Base-by-base conservation (phyloP, 148 eudicot species). In the Rhododendron vialii region DNA sequence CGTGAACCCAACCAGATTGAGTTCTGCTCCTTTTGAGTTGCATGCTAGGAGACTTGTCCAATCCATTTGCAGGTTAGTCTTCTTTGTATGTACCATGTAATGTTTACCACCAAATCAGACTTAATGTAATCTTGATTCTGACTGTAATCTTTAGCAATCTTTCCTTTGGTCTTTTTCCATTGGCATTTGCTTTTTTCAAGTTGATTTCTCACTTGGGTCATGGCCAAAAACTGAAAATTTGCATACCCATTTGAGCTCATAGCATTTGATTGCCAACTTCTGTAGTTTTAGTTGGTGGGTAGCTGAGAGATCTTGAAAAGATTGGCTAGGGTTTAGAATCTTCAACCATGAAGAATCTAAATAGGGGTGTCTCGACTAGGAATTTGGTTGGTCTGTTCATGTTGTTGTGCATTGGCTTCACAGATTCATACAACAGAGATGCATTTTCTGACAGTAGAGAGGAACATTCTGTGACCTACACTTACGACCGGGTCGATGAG, bases 401-500 rank as follows among this genome's bases (percentile, higher is more conserved):
- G 50, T 51, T 92, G 33, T 59, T 90, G 38, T 87, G 88, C 77
- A 22, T 89, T 89, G 59, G 85, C 10, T 67, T 69, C 77, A 77
- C 88, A 87, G 84, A 77, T 87, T 91, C 91, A 41, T 86, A 89
- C 45, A 48, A 57, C 82, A 75, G 48, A 48, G 86, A 83, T 55
- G 76, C 69, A 7, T 89, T 59, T 22, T 76, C 85, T 88, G 86
- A 45, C 41, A 83, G 86, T 47, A 83, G 80, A 78, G 85, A 38
- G 83, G 87, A 82, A 17, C 76, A 13, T 76, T 43, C 87, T 26
- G 73, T 83, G 83, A 85, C 88, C 74, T 91, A 86, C 33, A 87
- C 83, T 11, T 95, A 94, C 71, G 98, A 94, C 84, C 87, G 98
- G 30, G 92, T 93, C 8, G 90, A 91, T 81, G 98, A 96, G 83